A percentile compares a stretch with the other conserved stretches of the same genome.
phyloP scores from a whole-genome alignment of 148 eudicot genomes.

The Gaultheria prostrata region DNA sequence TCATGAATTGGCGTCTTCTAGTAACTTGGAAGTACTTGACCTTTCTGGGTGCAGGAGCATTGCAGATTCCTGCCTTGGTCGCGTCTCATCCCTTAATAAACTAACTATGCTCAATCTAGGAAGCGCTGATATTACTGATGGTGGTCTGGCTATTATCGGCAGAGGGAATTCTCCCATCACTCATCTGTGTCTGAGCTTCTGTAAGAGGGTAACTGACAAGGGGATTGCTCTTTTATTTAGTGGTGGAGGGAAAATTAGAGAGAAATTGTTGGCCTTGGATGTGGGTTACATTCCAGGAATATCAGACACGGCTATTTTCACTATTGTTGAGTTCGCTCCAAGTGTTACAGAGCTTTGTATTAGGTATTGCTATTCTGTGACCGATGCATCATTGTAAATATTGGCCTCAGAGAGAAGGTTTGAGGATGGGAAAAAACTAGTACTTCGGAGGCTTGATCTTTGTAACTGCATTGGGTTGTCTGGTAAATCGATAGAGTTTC shows the following conservation, averaged over 20 bases:
- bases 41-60: conserved; percentile 39
- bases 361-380: conserved; percentile 39
- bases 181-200: conserved; percentile 32
- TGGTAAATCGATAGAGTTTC: conserved; percentile 12
- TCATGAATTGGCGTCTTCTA: conserved; percentile 26
- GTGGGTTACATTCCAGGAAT: conserved; percentile 39
- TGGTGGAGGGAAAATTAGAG: conserved; percentile 30
- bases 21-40: conserved; percentile 36
- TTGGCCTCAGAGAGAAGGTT: conserved; percentile 31
- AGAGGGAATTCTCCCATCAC: conserved; percentile 32
- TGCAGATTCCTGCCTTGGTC: conserved; percentile 32
- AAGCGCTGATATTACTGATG: conserved; percentile 47
- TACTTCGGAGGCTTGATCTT: conserved; percentile 37
- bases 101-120: conserved; percentile 35
- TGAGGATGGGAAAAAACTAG: conserved; percentile 17
- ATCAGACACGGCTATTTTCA: conserved; percentile 33
- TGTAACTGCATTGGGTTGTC: conserved; percentile 31
- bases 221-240: conserved; percentile 34
- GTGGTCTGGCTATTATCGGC: conserved; percentile 35
- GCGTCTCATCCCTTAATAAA: conserved; percentile 28
- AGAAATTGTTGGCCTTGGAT: conserved; percentile 36
- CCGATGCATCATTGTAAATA: conserved; percentile 34
- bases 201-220: conserved; percentile 41
- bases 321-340: conserved; percentile 22
- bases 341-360: conserved; percentile 36